These are phyloP conservation scores for Bryum argenteum DNA, from an alignment of 225 moss, liverwort and hornwort species.

Conservation along the genomic window DNA sequence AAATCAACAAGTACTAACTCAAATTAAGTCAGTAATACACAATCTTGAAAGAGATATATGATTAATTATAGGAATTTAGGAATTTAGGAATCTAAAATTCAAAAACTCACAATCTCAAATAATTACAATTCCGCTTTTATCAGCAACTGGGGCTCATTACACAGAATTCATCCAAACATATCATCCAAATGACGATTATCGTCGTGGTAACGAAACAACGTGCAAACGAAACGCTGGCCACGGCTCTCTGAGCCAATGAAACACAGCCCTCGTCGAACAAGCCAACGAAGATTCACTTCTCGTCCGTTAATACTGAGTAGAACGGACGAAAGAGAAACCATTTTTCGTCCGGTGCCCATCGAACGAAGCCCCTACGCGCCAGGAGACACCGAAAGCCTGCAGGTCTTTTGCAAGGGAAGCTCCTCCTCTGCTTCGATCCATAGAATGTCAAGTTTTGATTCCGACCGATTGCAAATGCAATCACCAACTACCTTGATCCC, in stretches of 20 bases:
- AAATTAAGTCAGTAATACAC: too few relatives aligned
- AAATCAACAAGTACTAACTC: too few relatives aligned
- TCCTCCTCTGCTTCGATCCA: neutral
- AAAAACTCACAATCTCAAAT: too few relatives aligned
- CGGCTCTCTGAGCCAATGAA: neutral
- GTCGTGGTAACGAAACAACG: neutral
- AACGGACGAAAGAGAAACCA: too few relatives aligned
- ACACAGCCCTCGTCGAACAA: neutral
- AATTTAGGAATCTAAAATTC: too few relatives aligned
- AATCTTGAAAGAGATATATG: too few relatives aligned
- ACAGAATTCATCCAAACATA: neutral
- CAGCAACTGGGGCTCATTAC: neutral
- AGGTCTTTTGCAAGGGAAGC: neutral
- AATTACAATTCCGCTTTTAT: too few relatives aligned
- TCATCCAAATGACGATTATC: neutral
- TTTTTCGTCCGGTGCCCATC: too few relatives aligned
- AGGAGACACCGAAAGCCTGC: constrained; percentile 16
- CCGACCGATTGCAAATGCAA: neutral
- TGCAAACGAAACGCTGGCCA: constrained; percentile 12
- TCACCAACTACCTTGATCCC: neutral
- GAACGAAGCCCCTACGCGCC: neutral
- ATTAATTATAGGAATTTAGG: too few relatives aligned
- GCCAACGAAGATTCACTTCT: neutral
- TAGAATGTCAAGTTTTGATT: neutral
- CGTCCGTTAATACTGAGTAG: neutral